Conservation (phyloP, 768 basidiomycete species). For the Amanita polypyramis region DNA sequence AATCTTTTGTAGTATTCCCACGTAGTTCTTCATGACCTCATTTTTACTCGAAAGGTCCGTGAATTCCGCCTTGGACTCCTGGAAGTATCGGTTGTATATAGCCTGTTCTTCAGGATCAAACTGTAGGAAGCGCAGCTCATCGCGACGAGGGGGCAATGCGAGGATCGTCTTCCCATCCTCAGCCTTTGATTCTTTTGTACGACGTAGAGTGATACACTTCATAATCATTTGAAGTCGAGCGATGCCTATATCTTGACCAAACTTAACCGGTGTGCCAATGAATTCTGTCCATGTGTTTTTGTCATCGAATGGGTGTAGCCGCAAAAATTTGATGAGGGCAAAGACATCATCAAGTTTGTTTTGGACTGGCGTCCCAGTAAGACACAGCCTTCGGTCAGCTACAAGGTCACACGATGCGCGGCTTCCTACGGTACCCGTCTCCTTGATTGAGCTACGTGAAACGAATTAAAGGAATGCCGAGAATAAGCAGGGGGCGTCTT, state of each 20-base stretch:
- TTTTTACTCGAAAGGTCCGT: constrained; percentile 78
- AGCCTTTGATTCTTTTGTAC: constrained; percentile 86
- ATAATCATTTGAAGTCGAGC: constrained; percentile 94
- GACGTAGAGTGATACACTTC: constrained; percentile 91
- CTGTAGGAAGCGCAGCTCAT: constrained; percentile 77
- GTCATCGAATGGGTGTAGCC: constrained; percentile 86
- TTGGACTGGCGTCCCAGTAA: constrained; percentile 98
- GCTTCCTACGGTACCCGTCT: constrained; percentile 87
- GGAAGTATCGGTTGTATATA: constrained; percentile 84
- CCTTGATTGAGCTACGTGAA: constrained; percentile 80
- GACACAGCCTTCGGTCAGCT: constrained; percentile 85
- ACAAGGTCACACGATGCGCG: constrained; percentile 91
- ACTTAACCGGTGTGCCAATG: constrained; percentile 89
- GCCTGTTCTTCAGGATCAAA: constrained; percentile 74
- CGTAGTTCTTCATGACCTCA: constrained; percentile 97
- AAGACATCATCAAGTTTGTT: constrained; percentile 98
- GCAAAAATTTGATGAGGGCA: constrained; percentile 93
- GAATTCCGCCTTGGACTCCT: constrained; percentile 88
- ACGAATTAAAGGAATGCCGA: not conserved
- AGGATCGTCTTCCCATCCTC: constrained; percentile 79
- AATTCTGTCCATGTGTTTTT: constrained; percentile 89
- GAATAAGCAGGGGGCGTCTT: constrained; percentile 24
- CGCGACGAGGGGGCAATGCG: constrained; percentile 80
- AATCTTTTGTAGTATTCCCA: constrained; percentile 94
- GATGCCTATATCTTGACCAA: constrained; percentile 80